These are phyloP conservation scores for Echites panduratus DNA, from an alignment of 257 asterid species.

Conservation along the genomic window DNA sequence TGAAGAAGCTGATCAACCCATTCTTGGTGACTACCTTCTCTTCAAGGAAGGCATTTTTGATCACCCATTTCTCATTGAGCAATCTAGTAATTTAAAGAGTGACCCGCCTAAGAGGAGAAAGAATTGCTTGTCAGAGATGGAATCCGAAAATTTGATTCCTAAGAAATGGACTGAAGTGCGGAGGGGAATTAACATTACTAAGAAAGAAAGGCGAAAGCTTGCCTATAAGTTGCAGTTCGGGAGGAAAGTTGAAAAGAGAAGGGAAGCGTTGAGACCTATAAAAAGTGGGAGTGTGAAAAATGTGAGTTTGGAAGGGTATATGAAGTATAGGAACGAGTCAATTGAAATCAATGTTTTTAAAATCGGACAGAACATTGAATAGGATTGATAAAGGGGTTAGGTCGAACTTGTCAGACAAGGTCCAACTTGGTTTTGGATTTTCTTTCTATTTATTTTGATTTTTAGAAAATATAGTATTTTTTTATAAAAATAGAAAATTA, in stretches of 20 bases:
- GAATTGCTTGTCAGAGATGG: conserved; percentile 12
- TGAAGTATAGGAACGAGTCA: conserved; percentile 49
- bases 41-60: conserved; percentile 79
- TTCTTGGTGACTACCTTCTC: conserved; percentile 82
- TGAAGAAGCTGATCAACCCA: conserved; percentile 47
- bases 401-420: no score
- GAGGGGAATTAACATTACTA: conserved; percentile 60
- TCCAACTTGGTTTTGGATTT: no score
- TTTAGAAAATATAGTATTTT: no score
- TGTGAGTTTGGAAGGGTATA: conserved; percentile 30
- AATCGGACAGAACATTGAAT: no score
- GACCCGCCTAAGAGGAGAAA: conserved; percentile 11
- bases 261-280: conserved; percentile 53
- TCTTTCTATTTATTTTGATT: no score
- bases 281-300: conserved; percentile 9
- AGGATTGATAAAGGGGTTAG: no score
- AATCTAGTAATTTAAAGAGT: conserved; percentile 8
- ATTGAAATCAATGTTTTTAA: no score
- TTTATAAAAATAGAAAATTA: no score
- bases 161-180: conserved; percentile 70
- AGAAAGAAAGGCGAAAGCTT: conserved; percentile 75
- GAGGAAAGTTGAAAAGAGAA: conserved; percentile 51
- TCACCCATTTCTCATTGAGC: conserved; percentile 49
- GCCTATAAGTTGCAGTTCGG: conserved; percentile 62
- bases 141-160: conserved; percentile 74